Evolutionary conservation across 305 asterid species (phyloP), one percentile per base, ranked within the genome.

Genomic region (Rubia balearica): DNA sequence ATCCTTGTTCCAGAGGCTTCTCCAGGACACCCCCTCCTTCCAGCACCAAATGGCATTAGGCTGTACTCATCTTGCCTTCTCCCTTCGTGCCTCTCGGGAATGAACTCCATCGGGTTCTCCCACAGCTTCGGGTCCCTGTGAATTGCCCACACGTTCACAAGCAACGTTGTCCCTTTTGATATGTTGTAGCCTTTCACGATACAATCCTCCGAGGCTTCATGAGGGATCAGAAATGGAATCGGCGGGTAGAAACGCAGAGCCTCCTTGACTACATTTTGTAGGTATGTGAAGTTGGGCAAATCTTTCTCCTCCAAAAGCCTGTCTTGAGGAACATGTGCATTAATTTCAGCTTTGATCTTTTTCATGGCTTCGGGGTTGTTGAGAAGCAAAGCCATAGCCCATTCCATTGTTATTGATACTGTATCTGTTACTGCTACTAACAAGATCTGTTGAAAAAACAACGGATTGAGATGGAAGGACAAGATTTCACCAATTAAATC

Each of bases 361-460:
- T 77, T 61, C 56, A 76, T 68, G 0, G 61, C 10, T 30, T 79
- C 71, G 13, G 84, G 84, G 33, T 83, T 68, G 77, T 83, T 80
- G 0, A 83, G 79, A 0, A 83, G 82, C 7, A 80, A 75, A 5
- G 84, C 53, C 79, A 83, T 77, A 21, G 82, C 81, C 82, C 81
- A 77, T 53, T 83, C 86, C 79, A 80, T 70, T 64, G 74, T 80
- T 69, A 77, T 67, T 65, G 86, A 68, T 61, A 74, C 62, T 13
- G 84, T 83, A 59, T 77, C 81, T 3, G 82, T 73, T 21, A 75
- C 84, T 0, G 82, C 86, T 6, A 70, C 45, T 7, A 79, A 56
- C 22, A 82, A 17, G n/a, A 76, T 77, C 79, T 79, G 67, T 4
- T 16, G 12, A 74, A 6, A 55, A 40, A 5, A 43, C 45, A 40